Base-by-base conservation (phyloP, 306 rosid genomes). In the Quercus mongolica region DNA sequence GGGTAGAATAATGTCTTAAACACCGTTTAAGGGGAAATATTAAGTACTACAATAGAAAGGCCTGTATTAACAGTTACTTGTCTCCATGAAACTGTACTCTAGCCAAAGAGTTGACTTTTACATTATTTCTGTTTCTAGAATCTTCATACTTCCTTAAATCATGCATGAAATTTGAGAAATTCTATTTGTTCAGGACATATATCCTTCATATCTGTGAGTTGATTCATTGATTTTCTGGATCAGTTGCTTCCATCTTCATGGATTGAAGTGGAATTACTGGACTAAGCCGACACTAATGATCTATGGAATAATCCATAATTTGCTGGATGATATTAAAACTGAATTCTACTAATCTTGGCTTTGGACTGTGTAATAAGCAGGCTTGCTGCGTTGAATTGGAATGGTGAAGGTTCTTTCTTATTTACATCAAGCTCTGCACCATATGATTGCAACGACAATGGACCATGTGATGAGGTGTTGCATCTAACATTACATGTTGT, bases 381-480 rank as follows among this genome's bases (percentile, higher is more conserved):
- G 87, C 71, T 59, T 63, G 98, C 98, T 75, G 88, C 89, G 33
- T 79, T 75, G 75, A 83, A 87, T 83, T 95, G 99, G 97, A 89
- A 85, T 44, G 94, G 96, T 14, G 96, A 95, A 86, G 98, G 99
- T 72, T 84, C 96, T 74, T 90, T 95, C 62, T 78, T 95, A 74
- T 95, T 87, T 75, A 93, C 99, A 54, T 95, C 99, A 79, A 92
- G 98, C 78, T 91, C 99, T 80, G 99, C 99, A 17, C 96, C 93
- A 7, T 95, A 91, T 81, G 97, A 91, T 81, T 84, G 99, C 78
- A 85, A 84, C 3, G 90, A 95, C 68, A 95, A 95, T 81, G 96
- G 99, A 78, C 83, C 81, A 59, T 95, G 99, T 75, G 85, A 95
- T 80, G 99, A 93, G 96, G 98, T 79, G 69, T 82, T 57, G 74